These are phyloP conservation scores for Peterozyma xylosa DNA, from an alignment of 805 yeast genomes.

Conservation along the genomic window DNA sequence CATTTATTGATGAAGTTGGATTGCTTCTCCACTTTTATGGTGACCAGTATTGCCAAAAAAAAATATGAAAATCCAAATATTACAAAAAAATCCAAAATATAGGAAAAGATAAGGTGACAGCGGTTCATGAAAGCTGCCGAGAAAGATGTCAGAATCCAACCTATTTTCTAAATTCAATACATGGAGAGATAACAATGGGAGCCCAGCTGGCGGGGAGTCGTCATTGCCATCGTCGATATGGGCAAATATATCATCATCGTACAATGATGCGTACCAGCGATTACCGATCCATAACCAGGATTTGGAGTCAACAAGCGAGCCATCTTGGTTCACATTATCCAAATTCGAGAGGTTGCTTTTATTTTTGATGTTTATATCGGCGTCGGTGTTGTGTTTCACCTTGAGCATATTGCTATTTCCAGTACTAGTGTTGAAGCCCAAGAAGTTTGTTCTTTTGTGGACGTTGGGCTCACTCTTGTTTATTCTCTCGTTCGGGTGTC, in stretches of 20 bases:
- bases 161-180: conserved; percentile 5
- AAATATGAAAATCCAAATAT: neutral
- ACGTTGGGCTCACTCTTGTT: conserved; percentile 84
- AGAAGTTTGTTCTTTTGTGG: conserved; percentile 89
- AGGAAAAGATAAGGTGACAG: neutral
- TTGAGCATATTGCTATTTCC: conserved; percentile 83
- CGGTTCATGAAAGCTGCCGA: too few species aligned
- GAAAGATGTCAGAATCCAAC: neutral
- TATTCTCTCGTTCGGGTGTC: conserved; percentile 80
- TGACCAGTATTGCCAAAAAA: too few species aligned
- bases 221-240: conserved; percentile 1
- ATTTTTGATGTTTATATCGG: conserved; percentile 68
- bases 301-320: conserved; percentile 41
- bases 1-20: too few species aligned
- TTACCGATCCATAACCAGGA: conserved; percentile 59
- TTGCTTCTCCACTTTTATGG: too few species aligned
- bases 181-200: conserved; percentile 5
- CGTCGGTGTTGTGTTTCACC: conserved; percentile 74
- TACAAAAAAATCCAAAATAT: neutral
- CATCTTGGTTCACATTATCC: conserved; percentile 68
- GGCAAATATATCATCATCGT: conserved; percentile 5
- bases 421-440: conserved; percentile 78
- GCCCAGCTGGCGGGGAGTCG: neutral
- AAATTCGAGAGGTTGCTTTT: conserved; percentile 76
- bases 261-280: conserved; percentile 52